Conservation (phyloP, 1,284 basidiomycete genomes). For the Leccinum subrobustum region DNA sequence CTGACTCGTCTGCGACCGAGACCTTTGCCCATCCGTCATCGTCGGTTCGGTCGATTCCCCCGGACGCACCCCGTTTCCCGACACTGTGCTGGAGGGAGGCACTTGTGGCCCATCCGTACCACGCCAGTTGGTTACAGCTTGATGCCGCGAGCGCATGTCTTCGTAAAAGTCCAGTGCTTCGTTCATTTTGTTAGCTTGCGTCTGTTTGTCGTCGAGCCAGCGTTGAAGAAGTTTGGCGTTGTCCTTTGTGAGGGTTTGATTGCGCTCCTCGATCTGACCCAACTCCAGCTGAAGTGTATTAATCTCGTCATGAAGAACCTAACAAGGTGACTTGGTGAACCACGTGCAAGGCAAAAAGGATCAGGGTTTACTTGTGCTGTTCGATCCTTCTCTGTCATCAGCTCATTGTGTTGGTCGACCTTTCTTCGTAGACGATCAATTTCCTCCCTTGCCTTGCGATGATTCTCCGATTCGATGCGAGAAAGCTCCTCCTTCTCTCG, state of each 20-base stretch:
- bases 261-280: slow-evolving; percentile 84
- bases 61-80: slow-evolving; percentile 71
- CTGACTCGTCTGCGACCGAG: slow-evolving; percentile 62
- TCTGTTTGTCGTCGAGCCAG: slow-evolving; percentile 94
- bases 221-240: slow-evolving; percentile 93
- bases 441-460: slow-evolving; percentile 73
- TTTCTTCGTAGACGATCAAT: slow-evolving; percentile 67
- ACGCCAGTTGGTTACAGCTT: slow-evolving; percentile 55
- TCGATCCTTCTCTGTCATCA: slow-evolving; percentile 86
- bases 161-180: slow-evolving; percentile 85
- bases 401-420: slow-evolving; percentile 81
- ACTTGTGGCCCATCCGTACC: slow-evolving; percentile 38
- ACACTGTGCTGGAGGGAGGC: slow-evolving; percentile 36
- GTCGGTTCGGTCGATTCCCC: slow-evolving; percentile 47
- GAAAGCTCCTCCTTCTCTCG: slow-evolving; percentile 87
- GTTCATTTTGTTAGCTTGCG: slow-evolving; percentile 94
- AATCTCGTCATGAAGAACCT: slow-evolving; percentile 95
- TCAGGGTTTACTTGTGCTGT: slow-evolving; percentile 72
- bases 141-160: slow-evolving; percentile 70
- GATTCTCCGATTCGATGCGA: slow-evolving; percentile 73
- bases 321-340: slow-evolving; percentile 5
- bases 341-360: not conserved
- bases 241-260: slow-evolving; percentile 83
- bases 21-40: slow-evolving; percentile 72
- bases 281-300: slow-evolving; percentile 89